These are phyloP conservation scores for Leccinum olivaceopallidum DNA, from an alignment of 768 basidiomycete species.

Conservation along the genomic window DNA sequence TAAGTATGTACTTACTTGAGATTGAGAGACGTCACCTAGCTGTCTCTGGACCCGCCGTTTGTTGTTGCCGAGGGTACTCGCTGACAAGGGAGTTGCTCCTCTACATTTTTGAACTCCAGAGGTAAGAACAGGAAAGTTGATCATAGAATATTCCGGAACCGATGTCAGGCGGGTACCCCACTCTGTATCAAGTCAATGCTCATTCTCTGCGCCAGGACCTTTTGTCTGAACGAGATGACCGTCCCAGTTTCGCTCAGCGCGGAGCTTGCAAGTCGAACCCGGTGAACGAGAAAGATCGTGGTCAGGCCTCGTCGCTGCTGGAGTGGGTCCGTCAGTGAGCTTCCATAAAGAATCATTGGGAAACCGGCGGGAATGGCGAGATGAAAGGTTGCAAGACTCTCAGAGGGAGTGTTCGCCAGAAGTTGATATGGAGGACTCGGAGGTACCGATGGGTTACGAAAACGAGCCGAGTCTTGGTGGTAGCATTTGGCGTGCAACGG, in stretches of 20 bases:
- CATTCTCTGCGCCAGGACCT: slow-evolving; percentile 64
- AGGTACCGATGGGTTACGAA: too few relatives aligned
- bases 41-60: too few relatives aligned
- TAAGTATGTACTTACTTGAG: too few relatives aligned
- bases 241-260: slow-evolving; percentile 77
- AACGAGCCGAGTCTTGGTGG: too few relatives aligned
- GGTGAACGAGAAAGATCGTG: slow-evolving; percentile 66
- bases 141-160: slow-evolving; percentile 91
- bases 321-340: slow-evolving; percentile 60
- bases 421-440: slow-evolving; percentile 2
- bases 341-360: slow-evolving; percentile 66
- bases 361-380: slow-evolving; percentile 2
- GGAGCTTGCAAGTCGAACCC: slow-evolving; percentile 80
- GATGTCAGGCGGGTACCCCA: slow-evolving; percentile 29
- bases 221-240: slow-evolving; percentile 46
- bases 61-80: too few relatives aligned
- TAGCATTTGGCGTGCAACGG: too few relatives aligned
- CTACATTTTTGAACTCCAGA: too few relatives aligned
- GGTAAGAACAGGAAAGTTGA: slow-evolving; percentile 18
- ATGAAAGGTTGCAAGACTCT: background rate
- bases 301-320: slow-evolving; percentile 26
- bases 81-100: too few relatives aligned
- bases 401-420: slow-evolving; percentile 5
- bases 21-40: too few relatives aligned
- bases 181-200: slow-evolving; percentile 77